phyloP scores from a whole-genome alignment of 2,329 filamentous ascomycete species.

The Trichoderma brevicompactum region DNA sequence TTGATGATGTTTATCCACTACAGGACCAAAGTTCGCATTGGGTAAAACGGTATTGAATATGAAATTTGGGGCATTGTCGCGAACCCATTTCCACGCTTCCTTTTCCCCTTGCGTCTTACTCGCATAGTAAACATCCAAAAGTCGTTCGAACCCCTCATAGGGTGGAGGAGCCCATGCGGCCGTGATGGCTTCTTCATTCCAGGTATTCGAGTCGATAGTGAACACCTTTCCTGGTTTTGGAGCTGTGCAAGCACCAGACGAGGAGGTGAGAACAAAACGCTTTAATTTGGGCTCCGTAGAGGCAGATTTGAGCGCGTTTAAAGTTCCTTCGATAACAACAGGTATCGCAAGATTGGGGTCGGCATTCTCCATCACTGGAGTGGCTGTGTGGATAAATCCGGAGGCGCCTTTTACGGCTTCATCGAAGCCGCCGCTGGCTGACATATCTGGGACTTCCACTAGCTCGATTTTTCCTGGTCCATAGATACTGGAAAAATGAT shows the following conservation, averaged over 20 bases:
- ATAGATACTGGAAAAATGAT: constrained; percentile 31
- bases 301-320: constrained; percentile 43
- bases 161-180: constrained; percentile 45
- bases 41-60: constrained; percentile 40
- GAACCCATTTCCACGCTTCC: constrained; percentile 45
- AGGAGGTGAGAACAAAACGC: constrained; percentile 48
- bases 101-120: constrained; percentile 46
- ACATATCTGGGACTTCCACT: constrained; percentile 42
- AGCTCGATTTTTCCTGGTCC: constrained; percentile 40
- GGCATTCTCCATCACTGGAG: constrained; percentile 40
- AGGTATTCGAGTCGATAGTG: constrained; percentile 36
- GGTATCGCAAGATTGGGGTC: constrained; percentile 49
- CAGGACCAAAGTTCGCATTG: constrained; percentile 36
- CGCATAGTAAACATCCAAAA: constrained; percentile 40
- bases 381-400: constrained; percentile 47
- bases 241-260: constrained; percentile 35
- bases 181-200: constrained; percentile 42
- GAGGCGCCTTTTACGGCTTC: constrained; percentile 36
- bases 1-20: constrained; percentile 31
- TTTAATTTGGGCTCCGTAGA: constrained; percentile 42
- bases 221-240: constrained; percentile 33
- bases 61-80: constrained; percentile 38
- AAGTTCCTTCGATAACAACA: constrained; percentile 36
- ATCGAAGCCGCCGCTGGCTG: constrained; percentile 34
- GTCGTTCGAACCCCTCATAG: constrained; percentile 37